Percentiles rank a stretch among this genome's conserved stretches.
These are phyloP conservation scores for Trichoderma asperelloides DNA, from an alignment of 495 filamentous ascomycete species.

Conservation along the genomic window DNA sequence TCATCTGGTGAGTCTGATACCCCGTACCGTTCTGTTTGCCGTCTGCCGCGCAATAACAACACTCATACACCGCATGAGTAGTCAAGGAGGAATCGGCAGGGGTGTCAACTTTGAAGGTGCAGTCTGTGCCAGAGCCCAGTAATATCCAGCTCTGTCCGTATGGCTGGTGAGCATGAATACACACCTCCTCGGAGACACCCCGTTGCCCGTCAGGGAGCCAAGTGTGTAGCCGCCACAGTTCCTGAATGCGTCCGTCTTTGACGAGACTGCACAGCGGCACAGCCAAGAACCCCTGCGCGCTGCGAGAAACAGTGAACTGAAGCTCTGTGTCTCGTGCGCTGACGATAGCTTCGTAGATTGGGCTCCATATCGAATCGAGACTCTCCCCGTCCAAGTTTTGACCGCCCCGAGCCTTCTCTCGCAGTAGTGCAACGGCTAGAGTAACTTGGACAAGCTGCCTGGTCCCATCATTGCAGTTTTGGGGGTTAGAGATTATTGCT, in stretches of 20 bases:
- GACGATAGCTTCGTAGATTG: neutral
- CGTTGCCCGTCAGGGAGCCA: constrained; percentile 17
- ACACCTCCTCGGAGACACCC: constrained; percentile 12
- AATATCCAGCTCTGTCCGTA: constrained; percentile 21
- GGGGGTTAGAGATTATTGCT: too few species aligned
- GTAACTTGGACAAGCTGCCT: too few species aligned
- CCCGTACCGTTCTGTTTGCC: neutral
- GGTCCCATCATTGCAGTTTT: too few species aligned
- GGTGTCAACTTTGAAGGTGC: neutral
- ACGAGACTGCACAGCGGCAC: constrained; percentile 21
- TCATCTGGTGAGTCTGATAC: neutral
- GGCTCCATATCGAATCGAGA: too few species aligned
- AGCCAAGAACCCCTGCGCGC: constrained; percentile 19
- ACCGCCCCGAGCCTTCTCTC: too few species aligned
- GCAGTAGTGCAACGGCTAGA: too few species aligned
- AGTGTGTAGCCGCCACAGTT: constrained; percentile 20
- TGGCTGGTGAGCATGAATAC: constrained; percentile 20
- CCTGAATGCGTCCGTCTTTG: constrained; percentile 17
- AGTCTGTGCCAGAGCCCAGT: constrained; percentile 18
- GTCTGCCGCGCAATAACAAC: neutral
- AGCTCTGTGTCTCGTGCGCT: neutral
- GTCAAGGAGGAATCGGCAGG: neutral
- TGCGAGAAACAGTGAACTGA: constrained; percentile 26
- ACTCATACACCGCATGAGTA: neutral
- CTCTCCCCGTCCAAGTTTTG: too few species aligned